Base-by-base conservation (phyloP, 257 asterid genomes). In the Rehmannia glutinosa region DNA sequence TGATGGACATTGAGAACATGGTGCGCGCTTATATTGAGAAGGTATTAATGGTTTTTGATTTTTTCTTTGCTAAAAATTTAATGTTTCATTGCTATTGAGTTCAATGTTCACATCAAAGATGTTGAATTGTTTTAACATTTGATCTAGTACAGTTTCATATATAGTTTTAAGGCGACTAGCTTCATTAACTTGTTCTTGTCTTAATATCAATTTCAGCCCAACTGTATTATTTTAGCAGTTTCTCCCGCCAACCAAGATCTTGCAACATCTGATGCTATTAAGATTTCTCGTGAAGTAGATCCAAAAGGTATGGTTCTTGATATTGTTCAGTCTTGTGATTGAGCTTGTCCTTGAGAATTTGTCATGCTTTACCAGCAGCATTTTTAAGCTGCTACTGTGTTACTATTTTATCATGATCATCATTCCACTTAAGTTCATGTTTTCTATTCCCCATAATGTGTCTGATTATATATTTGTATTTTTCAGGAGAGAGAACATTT, bases 181-280 rank as follows among this genome's bases (percentile, higher is more conserved):
- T 49, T 63, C 55, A 35, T 6, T 56, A 62, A 61, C 50, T 51
- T 59, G 43, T 59, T 75, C 55, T 55, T 47, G 51, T 46, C 65
- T 47, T 27, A 75, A 62, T 33, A 21, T 68, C 69, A 56, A 41
- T 59, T 81, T 80, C 85, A 84, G 90, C 90, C 90, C 75, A 84
- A 84, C 77, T 82, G 90, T 60, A 84, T 84, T 56, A 82, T 84
- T 64, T 69, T 84, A 49, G 87, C 87, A 25, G 80, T 83, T 58
- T 83, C 89, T 73, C 89, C 89, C 52, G 89, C 89, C 71, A 83
- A 83, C 71, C 89, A 83, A 78, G 89, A 83, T 80, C 84, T 83
- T 60, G 90, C 90, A 70, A 84, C 90, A 39, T 84, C 90, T 25
- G 90, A 84, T 79, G 90, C 90, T 15, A 84, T 84, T 68, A 84